A percentile compares a stretch with the other conserved stretches of the same genome.
phyloP scores from a whole-genome alignment of 2,329 filamentous ascomycete genomes.

The Calycina marina region DNA sequence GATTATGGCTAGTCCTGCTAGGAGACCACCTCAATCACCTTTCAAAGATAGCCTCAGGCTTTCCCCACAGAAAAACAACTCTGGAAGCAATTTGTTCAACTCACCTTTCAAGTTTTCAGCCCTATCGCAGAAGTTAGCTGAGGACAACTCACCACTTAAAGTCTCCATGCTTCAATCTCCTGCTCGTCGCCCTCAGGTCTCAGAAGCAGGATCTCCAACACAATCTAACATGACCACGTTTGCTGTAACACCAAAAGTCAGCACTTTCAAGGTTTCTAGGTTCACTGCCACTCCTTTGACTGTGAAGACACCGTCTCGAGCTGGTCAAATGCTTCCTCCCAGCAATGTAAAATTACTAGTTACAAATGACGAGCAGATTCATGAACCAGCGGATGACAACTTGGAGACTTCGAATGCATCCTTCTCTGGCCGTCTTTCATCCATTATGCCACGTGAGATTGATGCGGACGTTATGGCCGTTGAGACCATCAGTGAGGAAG shows the following conservation, averaged over 20 bases:
- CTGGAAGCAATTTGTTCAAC: constrained; percentile 16
- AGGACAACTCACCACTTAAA: constrained; percentile 13
- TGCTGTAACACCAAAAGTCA: constrained; percentile 15
- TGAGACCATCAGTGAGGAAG: constrained; percentile 9
- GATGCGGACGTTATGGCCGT: constrained; percentile 15
- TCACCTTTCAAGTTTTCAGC: constrained; percentile 20
- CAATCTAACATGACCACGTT: constrained; percentile 8
- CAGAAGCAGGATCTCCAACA: constrained; percentile 18
- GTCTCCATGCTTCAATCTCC: constrained; percentile 22
- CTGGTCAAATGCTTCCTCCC: constrained; percentile 13
- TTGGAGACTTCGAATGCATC: neutral
- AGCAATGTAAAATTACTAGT: constrained; percentile 3
- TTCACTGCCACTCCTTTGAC: constrained; percentile 20
- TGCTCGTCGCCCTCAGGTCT: constrained; percentile 20
- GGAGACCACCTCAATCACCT: constrained; percentile 35
- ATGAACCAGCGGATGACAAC: neutral
- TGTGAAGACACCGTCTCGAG: constrained; percentile 13
- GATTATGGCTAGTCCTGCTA: constrained; percentile 39
- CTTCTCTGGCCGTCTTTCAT: constrained; percentile 26
- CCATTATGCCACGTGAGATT: constrained; percentile 24
- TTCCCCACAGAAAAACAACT: constrained; percentile 33
- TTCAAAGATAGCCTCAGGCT: constrained; percentile 40
- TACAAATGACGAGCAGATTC: constrained; percentile 1
- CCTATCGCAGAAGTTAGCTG: constrained; percentile 10
- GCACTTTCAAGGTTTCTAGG: constrained; percentile 20